A percentile compares a stretch with the other conserved stretches of the same genome.
These are phyloP conservation scores for Salix dunnii DNA, from an alignment of 345 rosid species.

Conservation along the genomic window DNA sequence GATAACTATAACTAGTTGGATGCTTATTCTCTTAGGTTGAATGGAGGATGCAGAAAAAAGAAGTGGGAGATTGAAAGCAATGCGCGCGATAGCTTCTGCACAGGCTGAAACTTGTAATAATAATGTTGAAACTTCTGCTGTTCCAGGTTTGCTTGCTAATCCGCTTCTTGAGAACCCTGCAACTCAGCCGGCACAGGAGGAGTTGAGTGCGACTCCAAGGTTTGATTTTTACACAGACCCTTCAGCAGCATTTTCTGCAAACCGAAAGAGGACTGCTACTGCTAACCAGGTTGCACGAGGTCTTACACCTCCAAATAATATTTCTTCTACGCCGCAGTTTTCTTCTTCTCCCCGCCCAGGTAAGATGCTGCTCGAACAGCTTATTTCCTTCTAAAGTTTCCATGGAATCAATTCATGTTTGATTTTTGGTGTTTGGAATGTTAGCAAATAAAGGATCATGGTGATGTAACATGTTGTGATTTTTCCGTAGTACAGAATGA, in stretches of 20 bases:
- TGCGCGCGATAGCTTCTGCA: slow-evolving; percentile 61
- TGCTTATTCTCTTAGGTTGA: background rate
- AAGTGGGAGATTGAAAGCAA: slow-evolving; percentile 64
- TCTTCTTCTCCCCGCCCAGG: slow-evolving; percentile 33
- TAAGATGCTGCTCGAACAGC: slow-evolving; percentile 8
- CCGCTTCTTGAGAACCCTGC: slow-evolving; percentile 52
- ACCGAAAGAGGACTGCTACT: slow-evolving; percentile 36
- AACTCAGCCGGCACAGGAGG: slow-evolving; percentile 21
- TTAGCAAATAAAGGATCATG: background rate
- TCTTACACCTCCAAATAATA: slow-evolving; percentile 24
- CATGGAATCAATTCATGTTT: background rate
- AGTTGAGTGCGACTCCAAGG: slow-evolving; percentile 36
- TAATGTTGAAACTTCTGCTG: slow-evolving; percentile 28
- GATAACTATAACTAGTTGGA: background rate
- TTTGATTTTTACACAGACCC: slow-evolving; percentile 84
- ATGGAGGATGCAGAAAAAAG: slow-evolving; percentile 86
- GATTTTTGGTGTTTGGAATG: background rate
- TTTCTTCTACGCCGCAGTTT: slow-evolving; percentile 22
- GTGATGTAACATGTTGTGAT: background rate
- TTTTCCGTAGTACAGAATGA: background rate
- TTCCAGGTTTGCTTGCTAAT: slow-evolving; percentile 47
- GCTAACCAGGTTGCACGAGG: slow-evolving; percentile 27
- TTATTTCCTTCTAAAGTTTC: background rate
- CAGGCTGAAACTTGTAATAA: slow-evolving; percentile 33
- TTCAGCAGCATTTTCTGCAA: slow-evolving; percentile 67